phyloP scores from a whole-genome alignment of 805 yeast genomes.

The Hanseniaspora osmophila region DNA sequence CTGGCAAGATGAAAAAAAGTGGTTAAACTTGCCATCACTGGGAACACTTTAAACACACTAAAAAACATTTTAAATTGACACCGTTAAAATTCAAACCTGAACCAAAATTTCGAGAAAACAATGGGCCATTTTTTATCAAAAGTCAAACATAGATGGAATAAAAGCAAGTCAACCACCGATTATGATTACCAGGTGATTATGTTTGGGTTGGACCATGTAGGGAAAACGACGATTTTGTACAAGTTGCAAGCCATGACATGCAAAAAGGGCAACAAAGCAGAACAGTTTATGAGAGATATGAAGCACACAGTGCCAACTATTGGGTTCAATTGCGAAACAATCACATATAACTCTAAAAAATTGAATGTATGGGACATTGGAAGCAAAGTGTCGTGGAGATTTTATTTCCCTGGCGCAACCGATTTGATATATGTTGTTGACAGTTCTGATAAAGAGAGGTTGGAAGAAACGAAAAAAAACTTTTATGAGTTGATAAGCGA shows the following conservation, averaged over 20 bases:
- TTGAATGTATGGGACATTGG: constrained; percentile 93
- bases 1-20: too few species aligned
- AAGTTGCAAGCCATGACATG: constrained; percentile 31
- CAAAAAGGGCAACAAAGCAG: background rate
- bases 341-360: constrained; percentile 64
- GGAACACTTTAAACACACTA: too few species aligned
- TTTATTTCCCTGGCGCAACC: constrained; percentile 84
- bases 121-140: background rate
- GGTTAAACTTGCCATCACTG: too few species aligned
- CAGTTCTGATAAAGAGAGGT: constrained; percentile 54
- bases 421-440: constrained; percentile 87
- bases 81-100: too few species aligned
- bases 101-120: background rate
- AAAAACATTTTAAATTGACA: too few species aligned
- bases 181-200: constrained; percentile 47
- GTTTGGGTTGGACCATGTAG: constrained; percentile 90
- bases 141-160: constrained; percentile 4
- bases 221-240: constrained; percentile 78
- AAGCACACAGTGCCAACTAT: constrained; percentile 77
- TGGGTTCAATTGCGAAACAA: constrained; percentile 75
- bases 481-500: constrained; percentile 66
- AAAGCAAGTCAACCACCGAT: constrained; percentile 17
- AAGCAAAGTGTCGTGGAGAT: constrained; percentile 93
- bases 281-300: constrained; percentile 54
- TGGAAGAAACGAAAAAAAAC: constrained; percentile 68